These are phyloP conservation scores for Cunninghamia lanceolata DNA, from an alignment of 75 land plant species.

Conservation along the genomic window DNA sequence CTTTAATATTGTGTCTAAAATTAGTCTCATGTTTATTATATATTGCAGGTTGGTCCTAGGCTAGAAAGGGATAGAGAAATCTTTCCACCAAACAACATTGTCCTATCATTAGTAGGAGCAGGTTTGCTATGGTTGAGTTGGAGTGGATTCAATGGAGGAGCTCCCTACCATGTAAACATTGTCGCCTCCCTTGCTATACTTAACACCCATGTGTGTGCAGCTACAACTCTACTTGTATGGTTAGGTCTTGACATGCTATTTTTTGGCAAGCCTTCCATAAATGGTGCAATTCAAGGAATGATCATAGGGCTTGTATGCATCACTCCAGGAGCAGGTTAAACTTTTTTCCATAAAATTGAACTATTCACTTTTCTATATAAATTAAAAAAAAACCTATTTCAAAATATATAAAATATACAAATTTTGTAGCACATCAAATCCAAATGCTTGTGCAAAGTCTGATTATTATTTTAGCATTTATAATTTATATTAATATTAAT, in stretches of 20 bases:
- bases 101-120: conserved; percentile 61
- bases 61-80: conserved; percentile 50
- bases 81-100: conserved; percentile 65
- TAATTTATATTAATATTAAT: no score
- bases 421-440: no score
- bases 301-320: conserved; percentile 63
- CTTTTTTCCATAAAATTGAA: not conserved
- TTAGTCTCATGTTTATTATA: not conserved
- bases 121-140: conserved; percentile 74
- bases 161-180: conserved; percentile 45
- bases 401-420: no score
- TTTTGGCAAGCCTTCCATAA: conserved; percentile 66
- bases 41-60: conserved; percentile 65
- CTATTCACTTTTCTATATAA: not conserved
- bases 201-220: conserved; percentile 66
- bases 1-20: not conserved
- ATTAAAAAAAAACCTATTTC: not conserved
- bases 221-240: conserved; percentile 67
- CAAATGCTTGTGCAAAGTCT: no score
- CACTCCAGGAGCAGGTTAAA: conserved; percentile 25
- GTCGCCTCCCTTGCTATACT: conserved; percentile 60
- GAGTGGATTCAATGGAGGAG: conserved; percentile 77
- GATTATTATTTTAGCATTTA: no score
- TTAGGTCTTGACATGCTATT: conserved; percentile 47
- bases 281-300: conserved; percentile 77